phyloP scores from a whole-genome alignment of 2,329 filamentous ascomycete species.

The Xylariaceae sp. region DNA sequence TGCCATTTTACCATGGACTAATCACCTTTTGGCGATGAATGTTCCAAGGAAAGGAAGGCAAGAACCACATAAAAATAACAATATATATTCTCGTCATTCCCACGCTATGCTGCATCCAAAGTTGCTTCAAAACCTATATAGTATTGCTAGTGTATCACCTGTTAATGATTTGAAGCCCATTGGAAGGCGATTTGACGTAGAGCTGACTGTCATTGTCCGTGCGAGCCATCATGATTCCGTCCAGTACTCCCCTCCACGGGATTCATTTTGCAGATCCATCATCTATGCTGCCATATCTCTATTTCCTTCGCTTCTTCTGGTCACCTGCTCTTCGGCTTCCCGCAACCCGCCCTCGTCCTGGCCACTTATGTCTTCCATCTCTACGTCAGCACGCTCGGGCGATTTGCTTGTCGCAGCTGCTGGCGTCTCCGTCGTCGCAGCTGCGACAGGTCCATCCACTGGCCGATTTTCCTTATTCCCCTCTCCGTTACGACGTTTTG shows the following conservation, averaged over 20 bases:
- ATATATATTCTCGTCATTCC: slow-evolving; percentile 4
- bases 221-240: not conserved
- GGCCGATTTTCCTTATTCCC: slow-evolving; percentile 46
- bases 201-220: slow-evolving; percentile 2
- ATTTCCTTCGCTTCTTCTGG: not conserved
- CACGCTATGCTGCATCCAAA: slow-evolving; percentile 18
- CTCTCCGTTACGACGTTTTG: slow-evolving; percentile 22
- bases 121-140: not conserved
- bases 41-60: no score
- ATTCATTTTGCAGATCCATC: not conserved
- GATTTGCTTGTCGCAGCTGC: not conserved
- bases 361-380: not conserved
- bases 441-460: not conserved
- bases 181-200: not conserved
- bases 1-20: slow-evolving; percentile 46
- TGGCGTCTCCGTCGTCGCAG: not conserved
- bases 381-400: not conserved
- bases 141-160: not conserved
- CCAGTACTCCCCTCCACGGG: not conserved
- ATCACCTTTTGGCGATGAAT: slow-evolving; percentile 58
- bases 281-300: not conserved
- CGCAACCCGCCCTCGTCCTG: slow-evolving; percentile 7
- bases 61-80: no score
- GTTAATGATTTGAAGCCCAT: not conserved
- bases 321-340: slow-evolving; percentile 5